Conservation (phyloP, 495 filamentous ascomycete species). For the Neurospora sp. region DNA sequence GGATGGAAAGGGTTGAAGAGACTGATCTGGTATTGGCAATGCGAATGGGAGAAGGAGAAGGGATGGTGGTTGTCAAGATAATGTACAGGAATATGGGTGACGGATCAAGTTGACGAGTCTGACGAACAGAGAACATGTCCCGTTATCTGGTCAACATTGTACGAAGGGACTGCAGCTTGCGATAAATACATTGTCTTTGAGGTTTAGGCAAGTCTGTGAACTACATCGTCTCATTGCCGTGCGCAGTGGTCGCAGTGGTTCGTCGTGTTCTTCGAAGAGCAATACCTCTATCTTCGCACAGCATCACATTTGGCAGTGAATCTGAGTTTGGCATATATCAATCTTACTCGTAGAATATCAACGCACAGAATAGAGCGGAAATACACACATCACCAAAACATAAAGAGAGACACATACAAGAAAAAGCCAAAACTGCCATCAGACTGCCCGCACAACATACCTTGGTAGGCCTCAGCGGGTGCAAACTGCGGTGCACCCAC, state of each 20-base stretch:
- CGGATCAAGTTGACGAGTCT: background rate
- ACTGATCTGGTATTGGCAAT: background rate
- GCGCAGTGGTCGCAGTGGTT: too few relatives aligned
- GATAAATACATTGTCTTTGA: background rate
- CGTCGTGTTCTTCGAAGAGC: too few relatives aligned
- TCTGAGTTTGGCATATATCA: background rate
- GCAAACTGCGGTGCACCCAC: background rate
- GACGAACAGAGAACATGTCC: background rate
- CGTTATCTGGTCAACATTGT: background rate
- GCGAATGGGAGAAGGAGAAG: too few relatives aligned
- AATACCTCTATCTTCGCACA: too few relatives aligned
- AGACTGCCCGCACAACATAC: background rate
- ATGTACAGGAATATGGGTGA: background rate
- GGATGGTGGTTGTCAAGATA: background rate
- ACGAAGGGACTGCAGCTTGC: background rate
- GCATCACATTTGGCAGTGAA: background rate
- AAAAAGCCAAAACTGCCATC: background rate
- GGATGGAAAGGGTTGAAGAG: background rate
- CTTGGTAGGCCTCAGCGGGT: background rate
- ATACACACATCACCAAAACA: background rate
- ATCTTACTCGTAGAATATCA: background rate
- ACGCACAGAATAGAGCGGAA: background rate
- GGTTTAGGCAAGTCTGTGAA: too few relatives aligned
- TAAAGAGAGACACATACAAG: background rate
- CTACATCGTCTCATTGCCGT: too few relatives aligned